phyloP scores from a whole-genome alignment of 1,139 yeast species.

The Kodamaea sp. region DNA sequence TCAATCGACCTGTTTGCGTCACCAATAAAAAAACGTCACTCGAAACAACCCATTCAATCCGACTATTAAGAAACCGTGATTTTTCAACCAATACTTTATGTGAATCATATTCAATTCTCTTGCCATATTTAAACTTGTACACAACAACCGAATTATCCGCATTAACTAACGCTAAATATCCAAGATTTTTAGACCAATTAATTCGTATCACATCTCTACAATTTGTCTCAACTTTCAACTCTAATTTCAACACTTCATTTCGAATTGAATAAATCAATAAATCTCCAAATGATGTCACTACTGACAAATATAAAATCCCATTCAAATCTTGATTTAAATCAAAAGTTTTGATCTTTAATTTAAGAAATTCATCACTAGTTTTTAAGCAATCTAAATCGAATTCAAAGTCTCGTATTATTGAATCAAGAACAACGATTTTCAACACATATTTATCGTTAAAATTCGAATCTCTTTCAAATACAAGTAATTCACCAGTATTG shows the following conservation, averaged over 20 bases:
- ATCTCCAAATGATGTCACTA: constrained; percentile 17
- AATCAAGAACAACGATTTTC: constrained; percentile 26
- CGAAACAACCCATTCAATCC: constrained; percentile 3
- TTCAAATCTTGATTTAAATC: constrained; percentile 20
- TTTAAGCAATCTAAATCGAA: constrained; percentile 12
- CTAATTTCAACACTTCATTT: constrained; percentile 11
- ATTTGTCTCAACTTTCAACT: constrained; percentile 5
- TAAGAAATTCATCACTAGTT: constrained; percentile 13
- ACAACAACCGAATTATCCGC: constrained; percentile 20
- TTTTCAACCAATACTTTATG: neutral
- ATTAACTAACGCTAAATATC: constrained; percentile 15
- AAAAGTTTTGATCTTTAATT: constrained; percentile 30
- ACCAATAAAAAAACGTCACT: neutral
- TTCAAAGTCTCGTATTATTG: constrained; percentile 22
- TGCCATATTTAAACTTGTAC: constrained; percentile 5
- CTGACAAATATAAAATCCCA: constrained; percentile 14
- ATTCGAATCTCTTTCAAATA: constrained; percentile 26
- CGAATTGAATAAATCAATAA: constrained; percentile 21
- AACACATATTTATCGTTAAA: constrained; percentile 24
- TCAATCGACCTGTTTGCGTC: constrained; percentile 7
- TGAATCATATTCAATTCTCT: neutral
- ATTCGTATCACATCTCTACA: constrained; percentile 17
- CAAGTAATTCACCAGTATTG: constrained; percentile 39
- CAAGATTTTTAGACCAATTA: constrained; percentile 22
- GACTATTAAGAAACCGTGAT: constrained; percentile 6